Evolutionary conservation across 495 filamentous ascomycete species (phyloP).

Genomic region (Cercophora samala): DNA sequence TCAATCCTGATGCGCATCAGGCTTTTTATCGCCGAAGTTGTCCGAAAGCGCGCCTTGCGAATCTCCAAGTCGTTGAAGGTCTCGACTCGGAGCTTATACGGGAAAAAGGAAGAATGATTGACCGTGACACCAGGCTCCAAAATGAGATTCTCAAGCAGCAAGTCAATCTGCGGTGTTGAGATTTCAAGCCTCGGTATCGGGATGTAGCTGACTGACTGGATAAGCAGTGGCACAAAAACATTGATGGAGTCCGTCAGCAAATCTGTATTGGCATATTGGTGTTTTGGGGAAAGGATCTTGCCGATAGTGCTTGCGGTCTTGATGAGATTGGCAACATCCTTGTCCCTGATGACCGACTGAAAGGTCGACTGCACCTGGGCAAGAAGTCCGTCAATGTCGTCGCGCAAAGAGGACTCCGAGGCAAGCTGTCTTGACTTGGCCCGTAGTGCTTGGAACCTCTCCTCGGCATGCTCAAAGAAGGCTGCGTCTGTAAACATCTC

Average conservation of each 20-base stretch:
- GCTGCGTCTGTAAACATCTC: conserved; percentile 82
- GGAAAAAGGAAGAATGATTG: conserved; percentile 84
- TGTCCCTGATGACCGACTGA: conserved; percentile 63
- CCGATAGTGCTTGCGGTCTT: conserved; percentile 61
- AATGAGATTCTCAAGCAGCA: conserved; percentile 85
- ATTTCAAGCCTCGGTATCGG: conserved; percentile 86
- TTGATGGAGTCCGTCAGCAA: conserved; percentile 71
- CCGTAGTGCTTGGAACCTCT: conserved; percentile 69
- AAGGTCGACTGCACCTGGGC: conserved; percentile 65
- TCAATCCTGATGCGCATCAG: conserved; percentile 71
- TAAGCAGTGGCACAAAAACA: conserved; percentile 73
- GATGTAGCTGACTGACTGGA: conserved; percentile 75
- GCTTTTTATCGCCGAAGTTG: conserved; percentile 61
- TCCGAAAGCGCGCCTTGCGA: conserved; percentile 70
- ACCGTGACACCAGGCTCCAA: conserved; percentile 83
- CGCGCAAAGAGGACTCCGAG: conserved; percentile 60
- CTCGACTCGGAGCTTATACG: conserved; percentile 73
- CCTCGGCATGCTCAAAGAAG: conserved; percentile 68
- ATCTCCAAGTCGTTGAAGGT: conserved; percentile 85
- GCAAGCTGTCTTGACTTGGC: conserved; percentile 62
- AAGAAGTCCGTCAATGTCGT: conserved; percentile 72
- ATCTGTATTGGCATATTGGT: conserved; percentile 56
- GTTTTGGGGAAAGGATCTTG: conserved; percentile 59
- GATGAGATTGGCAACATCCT: conserved; percentile 64
- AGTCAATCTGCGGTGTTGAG: conserved; percentile 74